A percentile compares a stretch with the other conserved stretches of the same genome.
Conservation (phyloP, 768 basidiomycete species). For the Lentinus tigrinus region DNA sequence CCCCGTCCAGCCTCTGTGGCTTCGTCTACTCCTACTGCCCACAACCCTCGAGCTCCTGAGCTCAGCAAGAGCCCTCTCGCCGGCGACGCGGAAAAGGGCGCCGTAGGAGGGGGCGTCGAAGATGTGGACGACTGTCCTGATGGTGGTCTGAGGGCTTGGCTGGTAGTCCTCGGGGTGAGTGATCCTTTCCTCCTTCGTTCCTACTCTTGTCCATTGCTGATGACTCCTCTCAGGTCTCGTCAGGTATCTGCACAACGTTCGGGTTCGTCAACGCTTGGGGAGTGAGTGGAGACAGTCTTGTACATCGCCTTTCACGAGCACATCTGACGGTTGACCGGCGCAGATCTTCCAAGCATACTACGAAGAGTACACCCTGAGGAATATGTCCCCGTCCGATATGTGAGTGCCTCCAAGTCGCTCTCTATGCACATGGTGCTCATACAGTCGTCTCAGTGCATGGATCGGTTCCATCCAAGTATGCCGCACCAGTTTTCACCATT, state of each 20-base stretch:
- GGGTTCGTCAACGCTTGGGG: constrained; percentile 79
- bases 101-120: not conserved
- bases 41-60: not conserved
- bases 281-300: constrained; percentile 48
- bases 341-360: constrained; percentile 79
- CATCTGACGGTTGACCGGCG: not conserved
- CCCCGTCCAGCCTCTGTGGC: not conserved
- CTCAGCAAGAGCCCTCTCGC: not conserved
- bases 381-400: constrained; percentile 63
- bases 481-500: not conserved
- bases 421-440: not conserved
- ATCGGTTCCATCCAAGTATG: constrained; percentile 73
- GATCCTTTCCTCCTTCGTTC: not conserved
- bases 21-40: not conserved
- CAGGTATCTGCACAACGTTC: constrained; percentile 52
- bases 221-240: not conserved
- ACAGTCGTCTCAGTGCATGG: constrained; percentile 59
- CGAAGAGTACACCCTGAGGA: constrained; percentile 47
- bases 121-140: constrained; percentile 35
- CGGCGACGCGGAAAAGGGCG: not conserved
- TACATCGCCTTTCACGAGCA: not conserved
- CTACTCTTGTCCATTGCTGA: not conserved
- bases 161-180: constrained; percentile 41
- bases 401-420: constrained; percentile 25
- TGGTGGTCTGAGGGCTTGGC: constrained; percentile 45